Conservation (phyloP, 2,329 filamentous ascomycete genomes). For the Verticillium klebahnii region DNA sequence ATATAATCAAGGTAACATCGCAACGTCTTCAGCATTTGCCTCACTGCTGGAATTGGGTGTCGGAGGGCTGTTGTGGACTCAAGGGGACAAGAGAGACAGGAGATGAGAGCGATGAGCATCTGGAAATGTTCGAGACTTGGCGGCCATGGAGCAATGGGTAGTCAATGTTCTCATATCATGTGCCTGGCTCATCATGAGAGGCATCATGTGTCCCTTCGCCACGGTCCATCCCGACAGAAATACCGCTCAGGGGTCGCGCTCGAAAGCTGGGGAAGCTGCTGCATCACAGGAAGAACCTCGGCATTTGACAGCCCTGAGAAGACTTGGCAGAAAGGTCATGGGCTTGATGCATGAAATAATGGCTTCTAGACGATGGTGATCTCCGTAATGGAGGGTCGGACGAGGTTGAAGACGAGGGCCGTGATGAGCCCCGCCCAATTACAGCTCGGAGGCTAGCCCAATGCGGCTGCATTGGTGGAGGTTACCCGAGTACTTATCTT, state of each 20-base stretch:
- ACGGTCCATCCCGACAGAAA: neutral
- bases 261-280: neutral
- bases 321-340: neutral
- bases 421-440: neutral
- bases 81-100: too few species aligned
- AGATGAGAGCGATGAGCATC: too few species aligned
- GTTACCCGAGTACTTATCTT: neutral
- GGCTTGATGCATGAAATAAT: neutral
- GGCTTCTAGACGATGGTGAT: neutral
- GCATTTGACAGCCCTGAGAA: neutral
- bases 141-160: too few species aligned
- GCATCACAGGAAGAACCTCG: neutral
- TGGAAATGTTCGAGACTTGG: too few species aligned
- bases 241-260: neutral
- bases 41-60: too few species aligned
- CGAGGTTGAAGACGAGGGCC: neutral
- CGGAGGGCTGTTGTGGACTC: too few species aligned
- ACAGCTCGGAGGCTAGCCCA: neutral
- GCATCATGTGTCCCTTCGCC: neutral
- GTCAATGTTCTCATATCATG: too few species aligned
- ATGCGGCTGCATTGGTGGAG: neutral
- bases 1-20: too few species aligned
- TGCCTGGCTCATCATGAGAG: too few species aligned
- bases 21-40: too few species aligned
- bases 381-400: neutral